Conservation (phyloP, 345 rosid genomes). For the Arabis alpina region DNA sequence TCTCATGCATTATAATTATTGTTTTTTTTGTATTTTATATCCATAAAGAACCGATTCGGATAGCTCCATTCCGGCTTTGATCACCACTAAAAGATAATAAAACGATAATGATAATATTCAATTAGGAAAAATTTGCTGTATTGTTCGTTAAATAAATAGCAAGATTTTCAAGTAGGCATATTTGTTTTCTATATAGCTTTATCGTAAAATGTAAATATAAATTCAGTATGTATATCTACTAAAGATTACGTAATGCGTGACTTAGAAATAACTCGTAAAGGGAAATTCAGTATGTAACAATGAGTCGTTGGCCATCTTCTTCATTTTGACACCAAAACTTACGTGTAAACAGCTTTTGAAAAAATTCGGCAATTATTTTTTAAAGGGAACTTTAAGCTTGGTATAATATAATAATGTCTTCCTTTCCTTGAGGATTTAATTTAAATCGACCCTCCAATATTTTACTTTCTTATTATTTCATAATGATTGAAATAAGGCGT, state of each 20-base stretch:
- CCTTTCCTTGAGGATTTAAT: neutral
- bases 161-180: neutral
- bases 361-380: conserved; percentile 3
- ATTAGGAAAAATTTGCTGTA: conserved; percentile 5
- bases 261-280: neutral
- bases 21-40: conserved; percentile 18
- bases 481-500: neutral
- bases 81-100: conserved; percentile 20
- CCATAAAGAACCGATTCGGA: conserved; percentile 21
- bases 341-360: conserved; percentile 2
- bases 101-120: conserved; percentile 11
- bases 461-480: conserved; percentile 18
- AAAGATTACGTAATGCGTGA: neutral
- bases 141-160: neutral
- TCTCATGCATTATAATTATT: conserved; percentile 36
- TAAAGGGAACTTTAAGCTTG: conserved; percentile 13
- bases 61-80: conserved; percentile 33
- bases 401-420: neutral
- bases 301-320: conserved; percentile 1
- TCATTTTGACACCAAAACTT: neutral
- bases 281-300: neutral
- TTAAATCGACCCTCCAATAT: neutral
- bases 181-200: neutral
- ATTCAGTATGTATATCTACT: neutral
- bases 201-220: neutral